Conservation (phyloP, 805 yeast species). For the Candida anglica region DNA sequence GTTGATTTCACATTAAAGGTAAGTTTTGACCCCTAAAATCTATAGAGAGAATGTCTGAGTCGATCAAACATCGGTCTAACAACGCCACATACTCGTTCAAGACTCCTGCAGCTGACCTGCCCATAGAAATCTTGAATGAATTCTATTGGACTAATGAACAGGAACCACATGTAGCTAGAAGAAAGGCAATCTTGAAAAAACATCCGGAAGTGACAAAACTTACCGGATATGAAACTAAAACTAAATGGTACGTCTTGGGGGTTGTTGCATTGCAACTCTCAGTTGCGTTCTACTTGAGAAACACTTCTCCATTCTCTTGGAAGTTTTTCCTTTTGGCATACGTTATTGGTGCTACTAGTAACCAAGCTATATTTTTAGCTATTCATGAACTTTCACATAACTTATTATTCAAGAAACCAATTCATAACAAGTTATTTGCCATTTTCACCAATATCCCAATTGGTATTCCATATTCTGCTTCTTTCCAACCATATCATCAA, state of each 20-base stretch:
- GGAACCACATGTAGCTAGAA: slow-evolving; percentile 76
- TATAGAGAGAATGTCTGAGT: slow-evolving; percentile 11
- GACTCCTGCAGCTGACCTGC: slow-evolving; percentile 39
- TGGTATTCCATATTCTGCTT: slow-evolving; percentile 87
- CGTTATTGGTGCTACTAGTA: slow-evolving; percentile 79
- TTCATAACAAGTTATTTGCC: slow-evolving; percentile 73
- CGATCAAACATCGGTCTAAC: slow-evolving; percentile 21
- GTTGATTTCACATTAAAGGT: too few relatives aligned
- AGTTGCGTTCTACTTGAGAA: slow-evolving; percentile 57
- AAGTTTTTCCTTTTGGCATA: slow-evolving; percentile 65
- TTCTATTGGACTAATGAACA: slow-evolving; percentile 80
- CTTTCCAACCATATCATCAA: slow-evolving; percentile 86
- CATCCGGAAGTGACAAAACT: slow-evolving; percentile 79
- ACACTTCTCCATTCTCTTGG: slow-evolving; percentile 49
- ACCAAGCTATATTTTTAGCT: slow-evolving; percentile 80
- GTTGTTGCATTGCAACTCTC: slow-evolving; percentile 69
- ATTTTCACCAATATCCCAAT: slow-evolving; percentile 80
- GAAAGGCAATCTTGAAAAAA: slow-evolving; percentile 67
- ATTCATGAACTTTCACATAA: slow-evolving; percentile 89
- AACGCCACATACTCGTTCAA: slow-evolving; percentile 25
- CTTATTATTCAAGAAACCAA: slow-evolving; percentile 73
- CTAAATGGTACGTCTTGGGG: slow-evolving; percentile 67
- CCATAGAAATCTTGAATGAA: slow-evolving; percentile 47
- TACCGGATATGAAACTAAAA: slow-evolving; percentile 81
- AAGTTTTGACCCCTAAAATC: too few relatives aligned